phyloP scores from a whole-genome alignment of 208 protist species.

The Wallacemonas collosoma region DNA sequence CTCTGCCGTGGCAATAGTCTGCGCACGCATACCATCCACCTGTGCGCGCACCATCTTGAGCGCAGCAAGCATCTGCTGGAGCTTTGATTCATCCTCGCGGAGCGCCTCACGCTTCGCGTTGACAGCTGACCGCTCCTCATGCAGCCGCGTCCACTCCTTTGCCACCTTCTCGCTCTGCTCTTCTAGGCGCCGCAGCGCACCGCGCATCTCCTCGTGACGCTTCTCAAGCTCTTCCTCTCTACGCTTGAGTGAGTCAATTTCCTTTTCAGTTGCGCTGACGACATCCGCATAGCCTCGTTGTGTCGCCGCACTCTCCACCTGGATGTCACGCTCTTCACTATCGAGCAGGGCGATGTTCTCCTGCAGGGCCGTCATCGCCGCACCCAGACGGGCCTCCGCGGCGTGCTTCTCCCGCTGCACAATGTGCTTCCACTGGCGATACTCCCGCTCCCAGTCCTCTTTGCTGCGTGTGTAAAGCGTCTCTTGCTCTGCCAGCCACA shows the following conservation, averaged over 20 bases:
- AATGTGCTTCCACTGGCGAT: constrained; percentile 67
- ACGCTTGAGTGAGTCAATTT: constrained; percentile 40
- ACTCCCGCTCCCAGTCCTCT: constrained; percentile 74
- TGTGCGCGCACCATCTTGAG: constrained; percentile 43
- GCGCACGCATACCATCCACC: constrained; percentile 21
- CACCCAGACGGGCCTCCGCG: constrained; percentile 59
- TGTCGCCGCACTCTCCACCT: constrained; percentile 36
- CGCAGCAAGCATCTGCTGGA: constrained; percentile 52
- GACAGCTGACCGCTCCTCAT: constrained; percentile 35
- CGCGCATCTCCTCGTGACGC: constrained; percentile 31
- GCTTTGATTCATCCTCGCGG: constrained; percentile 44
- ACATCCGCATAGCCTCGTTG: constrained; percentile 40
- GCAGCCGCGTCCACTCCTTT: constrained; percentile 39
- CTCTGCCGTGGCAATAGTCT: constrained; percentile 21
- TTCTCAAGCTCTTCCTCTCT: constrained; percentile 52
- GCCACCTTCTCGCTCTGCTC: constrained; percentile 30
- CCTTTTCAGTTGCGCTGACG: constrained; percentile 28
- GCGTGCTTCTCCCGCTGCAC: constrained; percentile 58
- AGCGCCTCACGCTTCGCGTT: constrained; percentile 35
- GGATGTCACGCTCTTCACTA: constrained; percentile 51
- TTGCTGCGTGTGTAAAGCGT: constrained; percentile 34
- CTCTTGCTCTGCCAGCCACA: constrained; percentile 75
- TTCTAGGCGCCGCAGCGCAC: constrained; percentile 33
- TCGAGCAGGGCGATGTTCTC: constrained; percentile 39
- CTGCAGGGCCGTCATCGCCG: constrained; percentile 45